phyloP scores from a whole-genome alignment of 441 rosid genomes.

The Isatis lusitanica region DNA sequence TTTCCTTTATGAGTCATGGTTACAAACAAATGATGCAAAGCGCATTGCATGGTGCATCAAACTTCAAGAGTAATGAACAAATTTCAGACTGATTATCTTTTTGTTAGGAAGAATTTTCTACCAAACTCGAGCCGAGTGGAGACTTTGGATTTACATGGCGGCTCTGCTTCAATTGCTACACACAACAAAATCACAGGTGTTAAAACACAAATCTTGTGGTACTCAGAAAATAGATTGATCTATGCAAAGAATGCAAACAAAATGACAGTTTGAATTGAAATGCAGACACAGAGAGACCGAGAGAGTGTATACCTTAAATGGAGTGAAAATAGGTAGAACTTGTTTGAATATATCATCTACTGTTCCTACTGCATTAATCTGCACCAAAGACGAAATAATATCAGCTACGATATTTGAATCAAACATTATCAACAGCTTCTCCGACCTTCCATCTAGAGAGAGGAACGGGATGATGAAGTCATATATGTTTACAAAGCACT shows the following conservation, averaged over 20 bases:
- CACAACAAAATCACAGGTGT: background rate
- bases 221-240: background rate
- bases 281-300: background rate
- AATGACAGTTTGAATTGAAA: background rate
- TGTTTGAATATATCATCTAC: conserved; percentile 83
- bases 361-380: conserved; percentile 90
- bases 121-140: conserved; percentile 18
- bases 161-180: conserved; percentile 35
- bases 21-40: conserved; percentile 28
- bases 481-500: conserved; percentile 12
- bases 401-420: background rate
- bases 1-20: background rate
- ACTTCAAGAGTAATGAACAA: conserved; percentile 23
- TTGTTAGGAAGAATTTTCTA: conserved; percentile 25
- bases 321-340: conserved; percentile 63
- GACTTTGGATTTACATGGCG: conserved; percentile 31
- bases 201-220: background rate
- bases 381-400: conserved; percentile 32
- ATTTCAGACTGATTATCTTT: background rate
- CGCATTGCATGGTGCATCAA: background rate
- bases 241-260: background rate
- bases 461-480: background rate
- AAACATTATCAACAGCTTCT: conserved; percentile 5
- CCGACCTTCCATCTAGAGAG: background rate
- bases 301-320: conserved; percentile 49